Conservation (phyloP, 1,284 basidiomycete genomes). For the Taiwanofungus camphoratus region DNA sequence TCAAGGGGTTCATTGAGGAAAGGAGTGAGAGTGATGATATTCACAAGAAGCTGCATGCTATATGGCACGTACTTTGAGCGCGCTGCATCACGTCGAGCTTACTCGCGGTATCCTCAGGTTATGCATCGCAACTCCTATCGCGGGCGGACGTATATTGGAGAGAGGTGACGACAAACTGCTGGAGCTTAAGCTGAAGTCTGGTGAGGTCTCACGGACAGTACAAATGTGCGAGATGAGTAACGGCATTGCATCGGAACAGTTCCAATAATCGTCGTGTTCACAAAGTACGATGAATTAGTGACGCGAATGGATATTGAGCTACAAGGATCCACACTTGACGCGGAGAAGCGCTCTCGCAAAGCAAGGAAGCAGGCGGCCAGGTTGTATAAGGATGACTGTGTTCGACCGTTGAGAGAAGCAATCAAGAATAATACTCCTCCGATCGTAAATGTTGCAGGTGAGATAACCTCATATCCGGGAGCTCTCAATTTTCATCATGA, state of each 20-base stretch:
- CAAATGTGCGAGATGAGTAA: too few relatives aligned
- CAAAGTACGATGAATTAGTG: neutral
- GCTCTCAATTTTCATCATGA: too few relatives aligned
- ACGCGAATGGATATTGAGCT: neutral
- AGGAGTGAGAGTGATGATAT: neutral
- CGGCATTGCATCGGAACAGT: too few relatives aligned
- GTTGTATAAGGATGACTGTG: neutral
- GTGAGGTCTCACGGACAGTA: too few relatives aligned
- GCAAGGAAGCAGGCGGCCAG: neutral
- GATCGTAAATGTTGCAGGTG: neutral
- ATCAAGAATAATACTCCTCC: neutral
- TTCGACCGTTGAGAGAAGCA: neutral
- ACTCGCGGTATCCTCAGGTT: neutral
- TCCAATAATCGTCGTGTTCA: neutral
- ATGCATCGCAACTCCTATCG: neutral
- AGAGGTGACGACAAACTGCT: neutral
- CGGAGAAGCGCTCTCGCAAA: neutral
- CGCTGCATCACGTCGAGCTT: neutral
- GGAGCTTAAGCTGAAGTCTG: neutral
- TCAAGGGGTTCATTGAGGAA: neutral
- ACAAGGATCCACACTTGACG: neutral
- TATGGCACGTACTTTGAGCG: neutral
- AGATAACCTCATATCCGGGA: neutral
- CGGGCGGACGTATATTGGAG: neutral
- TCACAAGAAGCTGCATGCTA: neutral